These are phyloP conservation scores for Centella asiatica DNA, from an alignment of 129 eudicot genomes.

Conservation along the genomic window DNA sequence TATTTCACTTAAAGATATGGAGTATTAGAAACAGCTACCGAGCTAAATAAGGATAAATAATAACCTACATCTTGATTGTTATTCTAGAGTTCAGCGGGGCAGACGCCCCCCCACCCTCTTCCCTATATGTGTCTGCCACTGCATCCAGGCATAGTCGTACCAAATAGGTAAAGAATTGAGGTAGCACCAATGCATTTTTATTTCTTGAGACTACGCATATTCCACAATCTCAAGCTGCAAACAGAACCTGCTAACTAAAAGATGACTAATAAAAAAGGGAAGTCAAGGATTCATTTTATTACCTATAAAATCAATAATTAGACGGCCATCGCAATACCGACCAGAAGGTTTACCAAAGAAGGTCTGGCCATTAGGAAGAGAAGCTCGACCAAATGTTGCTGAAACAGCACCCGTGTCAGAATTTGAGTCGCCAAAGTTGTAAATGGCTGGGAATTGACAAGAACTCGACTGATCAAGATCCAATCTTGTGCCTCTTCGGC, in stretches of 20 bases:
- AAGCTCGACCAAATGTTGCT: slow-evolving; percentile 29
- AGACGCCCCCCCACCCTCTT: too few relatives aligned
- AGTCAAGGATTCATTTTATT: neutral
- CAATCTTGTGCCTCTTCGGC: neutral
- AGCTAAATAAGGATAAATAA: too few relatives aligned
- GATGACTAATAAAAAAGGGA: neutral
- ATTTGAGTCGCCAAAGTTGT: slow-evolving; percentile 58
- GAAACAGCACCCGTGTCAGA: slow-evolving; percentile 49
- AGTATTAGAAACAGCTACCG: too few relatives aligned
- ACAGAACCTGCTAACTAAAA: neutral
- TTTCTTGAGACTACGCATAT: neutral
- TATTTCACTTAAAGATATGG: too few relatives aligned
- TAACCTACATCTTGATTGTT: too few relatives aligned
- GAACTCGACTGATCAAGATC: slow-evolving; percentile 11
- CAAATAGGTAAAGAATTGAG: too few relatives aligned
- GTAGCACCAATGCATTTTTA: too few relatives aligned
- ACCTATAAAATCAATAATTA: slow-evolving; percentile 53
- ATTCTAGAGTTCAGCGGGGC: too few relatives aligned
- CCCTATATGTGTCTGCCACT: too few relatives aligned
- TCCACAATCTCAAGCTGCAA: neutral
- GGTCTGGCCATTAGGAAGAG: slow-evolving; percentile 35
- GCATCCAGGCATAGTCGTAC: too few relatives aligned
- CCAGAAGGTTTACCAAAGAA: slow-evolving; percentile 49
- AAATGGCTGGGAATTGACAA: slow-evolving; percentile 46
- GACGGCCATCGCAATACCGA: slow-evolving; percentile 50